These are phyloP conservation scores for Jasminum sambac DNA, from an alignment of 257 asterid species.

Conservation along the genomic window DNA sequence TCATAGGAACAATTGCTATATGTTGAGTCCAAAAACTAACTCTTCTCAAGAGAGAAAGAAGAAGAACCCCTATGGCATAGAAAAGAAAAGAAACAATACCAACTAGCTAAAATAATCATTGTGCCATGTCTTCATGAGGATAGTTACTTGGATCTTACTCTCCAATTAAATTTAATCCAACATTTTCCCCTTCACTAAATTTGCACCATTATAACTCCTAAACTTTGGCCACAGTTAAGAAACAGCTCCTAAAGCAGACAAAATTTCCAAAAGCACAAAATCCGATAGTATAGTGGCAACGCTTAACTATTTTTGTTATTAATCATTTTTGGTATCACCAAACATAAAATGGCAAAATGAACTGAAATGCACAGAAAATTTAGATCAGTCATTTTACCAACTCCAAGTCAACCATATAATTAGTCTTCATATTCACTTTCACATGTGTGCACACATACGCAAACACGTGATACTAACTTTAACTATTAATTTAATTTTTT, in stretches of 20 bases:
- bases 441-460: background rate
- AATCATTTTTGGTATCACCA: background rate
- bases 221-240: background rate
- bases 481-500: background rate
- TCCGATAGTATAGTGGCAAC: background rate
- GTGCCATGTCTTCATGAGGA: background rate
- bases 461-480: background rate
- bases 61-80: background rate
- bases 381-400: background rate
- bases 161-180: background rate
- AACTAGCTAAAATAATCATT: background rate
- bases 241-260: background rate
- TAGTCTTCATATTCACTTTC: background rate
- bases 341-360: background rate
- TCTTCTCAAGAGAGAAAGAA: background rate
- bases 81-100: background rate
- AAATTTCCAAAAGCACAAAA: no score
- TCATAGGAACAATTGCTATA: no score
- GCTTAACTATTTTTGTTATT: background rate
- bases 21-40: no score
- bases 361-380: background rate
- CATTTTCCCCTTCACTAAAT: background rate
- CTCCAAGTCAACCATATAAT: background rate
- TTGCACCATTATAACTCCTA: background rate
- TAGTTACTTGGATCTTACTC: background rate